phyloP scores from a whole-genome alignment of 2,329 filamentous ascomycete genomes.

The Leptographium flavum region DNA sequence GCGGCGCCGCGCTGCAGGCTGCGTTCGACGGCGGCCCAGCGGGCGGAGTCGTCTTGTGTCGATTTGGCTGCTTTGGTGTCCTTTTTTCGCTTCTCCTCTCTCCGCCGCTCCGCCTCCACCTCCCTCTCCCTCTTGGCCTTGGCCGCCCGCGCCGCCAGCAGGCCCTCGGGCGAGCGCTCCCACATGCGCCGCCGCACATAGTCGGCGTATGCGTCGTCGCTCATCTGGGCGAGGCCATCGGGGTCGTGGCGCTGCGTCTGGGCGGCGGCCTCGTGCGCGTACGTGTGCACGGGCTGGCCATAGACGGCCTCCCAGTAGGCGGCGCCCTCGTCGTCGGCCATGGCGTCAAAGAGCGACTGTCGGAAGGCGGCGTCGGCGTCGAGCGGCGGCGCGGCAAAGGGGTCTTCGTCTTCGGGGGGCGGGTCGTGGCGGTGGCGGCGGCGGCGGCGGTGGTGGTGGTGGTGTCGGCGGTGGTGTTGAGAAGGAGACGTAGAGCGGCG shows the following conservation, averaged over 20 bases:
- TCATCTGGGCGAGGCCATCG: constrained; percentile 64
- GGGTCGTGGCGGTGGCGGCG: constrained; percentile 4
- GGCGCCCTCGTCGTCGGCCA: constrained; percentile 93
- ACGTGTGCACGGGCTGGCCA: constrained; percentile 69
- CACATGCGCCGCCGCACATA: constrained; percentile 86
- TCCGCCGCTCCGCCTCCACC: constrained; percentile 16
- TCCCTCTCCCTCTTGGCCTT: background rate
- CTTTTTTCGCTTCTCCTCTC: constrained; percentile 23
- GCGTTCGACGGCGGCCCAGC: constrained; percentile 46
- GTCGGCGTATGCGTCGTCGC: constrained; percentile 78
- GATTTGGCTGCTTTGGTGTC: constrained; percentile 8
- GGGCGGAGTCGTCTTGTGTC: constrained; percentile 16
- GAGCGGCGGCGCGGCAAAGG: constrained; percentile 31
- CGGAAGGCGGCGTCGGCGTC: constrained; percentile 69
- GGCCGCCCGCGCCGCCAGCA: constrained; percentile 50
- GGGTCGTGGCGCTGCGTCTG: constrained; percentile 17
- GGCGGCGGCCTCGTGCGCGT: constrained; percentile 8
- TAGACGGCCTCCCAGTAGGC: constrained; percentile 95
- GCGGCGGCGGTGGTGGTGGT: constrained; percentile 9
- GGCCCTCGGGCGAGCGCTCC: constrained; percentile 79
- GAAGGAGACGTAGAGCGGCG: no score
- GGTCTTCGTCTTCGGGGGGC: constrained; percentile 18
- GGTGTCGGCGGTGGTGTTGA: constrained; percentile 4
- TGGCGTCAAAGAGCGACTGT: constrained; percentile 88
- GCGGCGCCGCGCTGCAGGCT: constrained; percentile 54